phyloP scores from a whole-genome alignment of 495 filamentous ascomycete species.

The Penicillium cosmopolitanum region DNA sequence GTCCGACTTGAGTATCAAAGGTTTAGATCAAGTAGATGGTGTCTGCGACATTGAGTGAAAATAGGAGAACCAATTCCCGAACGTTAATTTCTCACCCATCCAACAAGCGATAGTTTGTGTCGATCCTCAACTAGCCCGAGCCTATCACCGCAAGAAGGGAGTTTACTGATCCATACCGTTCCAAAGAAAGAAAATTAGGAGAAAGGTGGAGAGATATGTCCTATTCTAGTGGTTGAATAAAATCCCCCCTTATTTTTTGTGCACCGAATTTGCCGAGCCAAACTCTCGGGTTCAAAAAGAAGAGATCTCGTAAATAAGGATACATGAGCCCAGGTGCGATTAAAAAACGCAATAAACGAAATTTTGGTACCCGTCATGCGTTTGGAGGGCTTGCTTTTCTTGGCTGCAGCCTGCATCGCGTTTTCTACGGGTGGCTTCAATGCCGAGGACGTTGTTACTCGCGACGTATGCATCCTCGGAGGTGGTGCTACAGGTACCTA shows the following conservation, averaged over 20 bases:
- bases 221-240: not conserved
- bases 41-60: not conserved
- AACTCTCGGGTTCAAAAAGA: not conserved
- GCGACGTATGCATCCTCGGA: slow-evolving; percentile 51
- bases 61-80: not conserved
- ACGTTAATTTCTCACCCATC: not conserved
- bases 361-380: not conserved
- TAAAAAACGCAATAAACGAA: not conserved
- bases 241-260: not conserved
- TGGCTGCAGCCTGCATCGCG: slow-evolving; percentile 1
- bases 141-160: not conserved
- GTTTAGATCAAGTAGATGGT: too few species aligned
- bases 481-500: slow-evolving; percentile 54
- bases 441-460: slow-evolving; percentile 13
- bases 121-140: not conserved
- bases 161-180: not conserved
- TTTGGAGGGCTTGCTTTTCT: not conserved
- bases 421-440: not conserved
- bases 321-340: not conserved
- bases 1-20: too few species aligned
- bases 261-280: not conserved
- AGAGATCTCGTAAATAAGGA: not conserved
- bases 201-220: not conserved
- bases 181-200: not conserved
- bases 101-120: not conserved